Evolutionary conservation across 257 asterid genomes (phyloP), one percentile per base, ranked within the genome.

Genomic region (Solanum medicagineum): DNA sequence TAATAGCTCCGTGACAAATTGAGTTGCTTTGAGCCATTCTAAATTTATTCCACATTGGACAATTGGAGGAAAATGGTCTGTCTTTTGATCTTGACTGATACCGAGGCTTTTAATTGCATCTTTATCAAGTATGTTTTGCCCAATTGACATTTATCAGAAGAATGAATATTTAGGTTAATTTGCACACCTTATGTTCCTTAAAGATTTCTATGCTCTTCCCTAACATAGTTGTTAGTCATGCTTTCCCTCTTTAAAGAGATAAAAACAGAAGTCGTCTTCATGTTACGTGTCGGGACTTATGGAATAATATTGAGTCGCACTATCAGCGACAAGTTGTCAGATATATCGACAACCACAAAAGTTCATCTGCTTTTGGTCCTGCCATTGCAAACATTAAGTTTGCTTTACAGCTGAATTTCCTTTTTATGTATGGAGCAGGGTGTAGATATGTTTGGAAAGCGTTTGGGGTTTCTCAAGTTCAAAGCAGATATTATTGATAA

Each of bases 371-470:
- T 77, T 53, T 77, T 1, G 5, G 26, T 16, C 63, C 26, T 51
- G 65, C 10, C 51, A 77, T 10, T 0, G 6, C 83, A 77, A 77
- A 19, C 26, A 26, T 77, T 53, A 16, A 79, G 47, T 53, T 79
- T 55, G 59, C 55, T 83, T 74, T 17, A 66, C 73, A 22, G 54
- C 62, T 22, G 68, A 60, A 13, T n/a, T 79, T 63, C 57, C 45
- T 88, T 74, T 63, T 42, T 22, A 89, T 54, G 87, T 88, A 42
- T 89, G 83, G 80, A 85, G 40, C 90, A 95, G 99, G 93, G 92
- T 22, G 94, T 94, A 70, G 99, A 96, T 89, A 96, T 96, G 99
- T 96, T 96, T 86, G 99, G 98, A 70, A 93, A 90, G 81, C 97
- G 95, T 69, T 93, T 94, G 89, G 99, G 99, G 40, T 96, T 96